phyloP scores from a whole-genome alignment of 2,329 filamentous ascomycete species.

The Xylariaceae sp. region DNA sequence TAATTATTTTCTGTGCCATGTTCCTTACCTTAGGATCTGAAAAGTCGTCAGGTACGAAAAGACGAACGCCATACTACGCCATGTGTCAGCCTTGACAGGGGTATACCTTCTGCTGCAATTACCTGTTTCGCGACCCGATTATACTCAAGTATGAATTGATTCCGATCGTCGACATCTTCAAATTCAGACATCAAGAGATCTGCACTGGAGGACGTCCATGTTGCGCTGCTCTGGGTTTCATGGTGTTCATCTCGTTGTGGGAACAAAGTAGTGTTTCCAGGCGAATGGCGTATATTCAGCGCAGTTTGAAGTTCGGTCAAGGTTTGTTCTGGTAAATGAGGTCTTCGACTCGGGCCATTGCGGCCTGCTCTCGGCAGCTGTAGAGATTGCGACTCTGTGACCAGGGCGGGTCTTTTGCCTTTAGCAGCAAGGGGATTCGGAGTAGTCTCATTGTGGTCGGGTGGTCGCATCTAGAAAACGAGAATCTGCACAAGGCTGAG shows the following conservation, averaged over 20 bases:
- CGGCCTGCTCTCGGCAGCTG: conserved; percentile 6
- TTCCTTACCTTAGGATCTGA: conserved; percentile 16
- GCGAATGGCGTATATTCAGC: conserved; percentile 7
- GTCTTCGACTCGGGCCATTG: conserved; percentile 9
- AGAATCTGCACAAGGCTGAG: too few relatives aligned
- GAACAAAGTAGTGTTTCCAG: conserved; percentile 11
- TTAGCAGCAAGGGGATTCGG: conserved; percentile 12
- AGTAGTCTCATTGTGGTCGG: conserved; percentile 11
- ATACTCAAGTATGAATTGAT: conserved; percentile 51
- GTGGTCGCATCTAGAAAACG: neutral
- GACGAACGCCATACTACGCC: conserved; percentile 48
- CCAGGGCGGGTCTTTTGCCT: conserved; percentile 18
- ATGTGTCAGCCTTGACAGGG: conserved; percentile 1
- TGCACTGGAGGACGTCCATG: conserved; percentile 55
- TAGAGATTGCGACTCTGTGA: conserved; percentile 10
- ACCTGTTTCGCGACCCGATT: conserved; percentile 58
- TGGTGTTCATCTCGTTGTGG: conserved; percentile 12
- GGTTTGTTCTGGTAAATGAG: conserved; percentile 12
- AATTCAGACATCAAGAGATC: conserved; percentile 43
- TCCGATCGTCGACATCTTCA: conserved; percentile 46
- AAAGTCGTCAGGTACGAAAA: conserved; percentile 25
- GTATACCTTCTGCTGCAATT: neutral
- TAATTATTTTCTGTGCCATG: too few relatives aligned
- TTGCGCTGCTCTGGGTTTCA: conserved; percentile 42
- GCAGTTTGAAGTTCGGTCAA: conserved; percentile 13